Evolutionary conservation across 148 eudicot species (phyloP).

Genomic region (Polygonum aviculare): DNA sequence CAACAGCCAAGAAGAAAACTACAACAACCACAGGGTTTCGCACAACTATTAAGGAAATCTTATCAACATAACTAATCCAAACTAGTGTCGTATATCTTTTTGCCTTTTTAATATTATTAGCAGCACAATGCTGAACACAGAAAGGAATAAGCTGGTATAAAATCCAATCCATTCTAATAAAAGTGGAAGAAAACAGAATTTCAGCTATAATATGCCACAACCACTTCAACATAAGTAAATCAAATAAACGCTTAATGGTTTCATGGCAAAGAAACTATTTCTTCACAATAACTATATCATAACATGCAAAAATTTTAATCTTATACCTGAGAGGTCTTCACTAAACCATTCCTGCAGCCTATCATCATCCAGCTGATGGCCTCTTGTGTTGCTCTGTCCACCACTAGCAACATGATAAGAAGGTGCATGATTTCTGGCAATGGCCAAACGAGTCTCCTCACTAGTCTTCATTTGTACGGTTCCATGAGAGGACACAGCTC

Average conservation of each 20-base stretch:
- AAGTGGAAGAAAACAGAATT: not conserved
- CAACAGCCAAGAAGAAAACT: not conserved
- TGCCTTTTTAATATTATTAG: too few relatives aligned
- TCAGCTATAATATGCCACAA: not conserved
- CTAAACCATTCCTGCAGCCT: slow-evolving; percentile 85
- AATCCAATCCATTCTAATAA: not conserved
- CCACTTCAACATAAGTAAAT: not conserved
- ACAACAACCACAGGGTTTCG: not conserved
- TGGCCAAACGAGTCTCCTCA: slow-evolving; percentile 58
- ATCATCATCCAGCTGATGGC: slow-evolving; percentile 54
- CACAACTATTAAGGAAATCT: not conserved
- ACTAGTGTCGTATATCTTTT: not conserved
- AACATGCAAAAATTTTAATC: not conserved
- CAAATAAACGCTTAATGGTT: not conserved
- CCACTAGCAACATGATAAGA: slow-evolving; percentile 41
- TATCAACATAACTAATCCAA: not conserved
- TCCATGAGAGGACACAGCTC: slow-evolving; percentile 36
- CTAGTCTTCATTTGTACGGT: slow-evolving; percentile 20
- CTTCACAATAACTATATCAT: not conserved
- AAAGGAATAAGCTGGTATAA: not conserved
- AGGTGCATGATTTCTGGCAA: slow-evolving; percentile 37
- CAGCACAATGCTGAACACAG: not conserved
- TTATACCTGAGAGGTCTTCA: slow-evolving; percentile 87
- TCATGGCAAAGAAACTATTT: not conserved
- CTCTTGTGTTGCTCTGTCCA: slow-evolving; percentile 40